A percentile compares a stretch with the other conserved stretches of the same genome.
These are phyloP conservation scores for Alloteropsis angusta DNA, from an alignment of 202 grass and related monocot genomes.

Conservation along the genomic window DNA sequence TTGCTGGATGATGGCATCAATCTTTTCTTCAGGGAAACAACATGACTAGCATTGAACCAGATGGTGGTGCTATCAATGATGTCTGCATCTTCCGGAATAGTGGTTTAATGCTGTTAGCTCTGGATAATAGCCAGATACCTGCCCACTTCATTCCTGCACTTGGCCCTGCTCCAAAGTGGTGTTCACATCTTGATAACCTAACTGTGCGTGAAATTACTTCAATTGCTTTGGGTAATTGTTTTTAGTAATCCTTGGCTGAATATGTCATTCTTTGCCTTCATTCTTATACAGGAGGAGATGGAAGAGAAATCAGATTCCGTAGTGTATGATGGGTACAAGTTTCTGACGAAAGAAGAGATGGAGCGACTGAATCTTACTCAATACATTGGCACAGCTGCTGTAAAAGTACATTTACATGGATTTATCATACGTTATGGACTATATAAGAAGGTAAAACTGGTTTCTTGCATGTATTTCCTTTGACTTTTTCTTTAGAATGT, in stretches of 20 bases:
- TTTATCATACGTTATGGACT: slow-evolving; percentile 56
- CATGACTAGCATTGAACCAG: slow-evolving; percentile 93
- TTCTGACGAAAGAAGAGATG: slow-evolving; percentile 81
- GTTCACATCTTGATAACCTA: slow-evolving; percentile 89
- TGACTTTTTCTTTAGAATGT: background rate
- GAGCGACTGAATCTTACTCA: slow-evolving; percentile 63
- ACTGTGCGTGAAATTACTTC: slow-evolving; percentile 43
- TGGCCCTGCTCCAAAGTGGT: slow-evolving; percentile 97
- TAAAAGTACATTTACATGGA: slow-evolving; percentile 73
- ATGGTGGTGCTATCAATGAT: slow-evolving; percentile 75
- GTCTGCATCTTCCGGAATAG: slow-evolving; percentile 69
- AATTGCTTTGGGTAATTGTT: slow-evolving; percentile 10
- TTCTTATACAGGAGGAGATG: slow-evolving; percentile 80
- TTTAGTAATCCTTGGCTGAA: background rate
- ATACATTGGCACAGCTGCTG: slow-evolving; percentile 57
- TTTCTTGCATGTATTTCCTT: background rate
- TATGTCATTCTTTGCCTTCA: background rate
- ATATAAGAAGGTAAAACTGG: slow-evolving; percentile 54
- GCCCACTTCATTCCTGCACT: slow-evolving; percentile 80
- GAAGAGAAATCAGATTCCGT: slow-evolving; percentile 66
- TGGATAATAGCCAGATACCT: slow-evolving; percentile 93
- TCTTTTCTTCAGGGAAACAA: slow-evolving; percentile 63
- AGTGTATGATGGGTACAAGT: slow-evolving; percentile 79
- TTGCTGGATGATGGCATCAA: slow-evolving; percentile 20
- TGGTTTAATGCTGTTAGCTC: slow-evolving; percentile 75